Conservation (phyloP, 208 protist genomes). For the Herpetomonas samuelpessoai region DNA sequence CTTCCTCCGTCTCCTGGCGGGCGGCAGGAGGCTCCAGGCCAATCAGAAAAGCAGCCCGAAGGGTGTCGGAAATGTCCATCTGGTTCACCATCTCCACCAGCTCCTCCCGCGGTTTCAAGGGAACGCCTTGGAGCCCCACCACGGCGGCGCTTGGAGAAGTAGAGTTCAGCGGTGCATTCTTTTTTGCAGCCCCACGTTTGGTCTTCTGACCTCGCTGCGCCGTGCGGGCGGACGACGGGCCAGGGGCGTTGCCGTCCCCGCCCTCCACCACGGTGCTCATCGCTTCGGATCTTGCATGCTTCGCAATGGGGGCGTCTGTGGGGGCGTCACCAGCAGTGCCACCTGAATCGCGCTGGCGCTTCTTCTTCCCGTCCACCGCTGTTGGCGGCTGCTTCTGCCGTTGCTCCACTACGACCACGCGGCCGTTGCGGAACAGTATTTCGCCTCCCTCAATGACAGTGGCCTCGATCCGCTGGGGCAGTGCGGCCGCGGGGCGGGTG, state of each 20-base stretch:
- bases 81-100: conserved; percentile 21
- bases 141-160: not conserved
- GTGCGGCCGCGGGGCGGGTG: not conserved
- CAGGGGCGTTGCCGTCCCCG: conserved; percentile 13
- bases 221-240: not conserved
- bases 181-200: conserved; percentile 4
- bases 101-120: conserved; percentile 31
- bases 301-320: conserved; percentile 10
- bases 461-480: not conserved
- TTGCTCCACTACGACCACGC: not conserved
- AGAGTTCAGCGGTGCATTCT: conserved; percentile 1
- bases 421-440: not conserved
- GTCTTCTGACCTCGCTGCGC: conserved; percentile 1
- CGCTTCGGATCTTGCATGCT: no score
- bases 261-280: conserved; percentile 28
- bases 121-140: conserved; percentile 17
- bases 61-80: conserved; percentile 22
- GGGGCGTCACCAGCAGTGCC: not conserved
- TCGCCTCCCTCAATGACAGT: not conserved
- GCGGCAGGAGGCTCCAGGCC: conserved; percentile 25
- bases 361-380: not conserved
- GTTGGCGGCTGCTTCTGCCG: not conserved
- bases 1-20: no score
- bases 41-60: conserved; percentile 41
- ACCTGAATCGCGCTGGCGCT: not conserved